Base-by-base conservation (phyloP, 2,329 filamentous ascomycete genomes). In the Raffaelea arxii region DNA sequence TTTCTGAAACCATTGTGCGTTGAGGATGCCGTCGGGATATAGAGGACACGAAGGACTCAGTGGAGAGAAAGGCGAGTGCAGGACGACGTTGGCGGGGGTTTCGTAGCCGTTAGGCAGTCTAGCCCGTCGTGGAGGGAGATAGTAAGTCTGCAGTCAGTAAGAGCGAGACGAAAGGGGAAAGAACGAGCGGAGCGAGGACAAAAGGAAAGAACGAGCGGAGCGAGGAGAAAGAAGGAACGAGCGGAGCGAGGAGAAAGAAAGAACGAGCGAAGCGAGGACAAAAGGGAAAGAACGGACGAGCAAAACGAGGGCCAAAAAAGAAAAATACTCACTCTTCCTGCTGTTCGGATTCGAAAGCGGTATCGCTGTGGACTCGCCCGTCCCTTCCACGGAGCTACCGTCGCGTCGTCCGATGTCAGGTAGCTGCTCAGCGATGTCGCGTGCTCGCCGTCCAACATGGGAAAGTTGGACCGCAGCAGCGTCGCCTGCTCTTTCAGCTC, bases 11-110 rank as follows among this genome's bases (percentile, higher is more conserved):
- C 91, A 98, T 50, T 78, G 66, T 19, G 82, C 75, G 50, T 89
- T 80, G 61, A 96, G 80, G 49, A 96, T 70, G 4, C 91, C 92
- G 65, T 97, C 92, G 7, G 91, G 90, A 59, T 92, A 97, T 3
- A 94, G 74, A 3, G 80, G 72, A 7, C 91, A 95, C 7, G 75
- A 76, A 4, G 90, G 89, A 35, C 86, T 92, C 25, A 97, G 72
- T 1, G 91, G 92, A 3, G 92, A 97, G 54, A 95, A 80, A 2
- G 90, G 87, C 12, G 92, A 97, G 63, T 97, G 91, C 4, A 95
- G 68, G n/a, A 80, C 69, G 49, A 73, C 67, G 22, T 69, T 62
- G 32, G 66, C 62, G 45, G 72, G 65, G 4, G 65, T 58, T 43
- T 75, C 71, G 56, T 73, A 65, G 46, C 73, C 66, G 41, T 72